A percentile compares a stretch with the other conserved stretches of the same genome.
Evolutionary conservation across 169 alveolate species (phyloP).

Genomic region (Plasmodium cynomolgi): DNA sequence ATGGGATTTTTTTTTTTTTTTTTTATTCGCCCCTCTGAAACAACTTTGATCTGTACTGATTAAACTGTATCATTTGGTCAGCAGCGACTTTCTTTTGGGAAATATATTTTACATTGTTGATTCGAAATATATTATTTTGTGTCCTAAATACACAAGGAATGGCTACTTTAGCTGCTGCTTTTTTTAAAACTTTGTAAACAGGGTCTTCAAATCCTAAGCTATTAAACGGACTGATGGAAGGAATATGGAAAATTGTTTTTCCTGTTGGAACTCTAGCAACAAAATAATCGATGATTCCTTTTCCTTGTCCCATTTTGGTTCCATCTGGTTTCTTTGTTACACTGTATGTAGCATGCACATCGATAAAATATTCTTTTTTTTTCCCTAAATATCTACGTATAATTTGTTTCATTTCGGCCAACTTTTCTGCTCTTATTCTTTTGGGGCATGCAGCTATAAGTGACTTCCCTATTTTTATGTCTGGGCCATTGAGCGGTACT

Average conservation of each 20-base stretch:
- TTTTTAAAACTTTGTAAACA: slow-evolving; percentile 58
- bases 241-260: slow-evolving; percentile 64
- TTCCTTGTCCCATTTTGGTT: slow-evolving; percentile 88
- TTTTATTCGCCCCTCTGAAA: slow-evolving; percentile 8
- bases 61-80: slow-evolving; percentile 43
- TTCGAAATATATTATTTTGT: slow-evolving; percentile 61
- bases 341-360: slow-evolving; percentile 86
- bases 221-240: slow-evolving; percentile 64
- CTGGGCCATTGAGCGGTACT: slow-evolving; percentile 79
- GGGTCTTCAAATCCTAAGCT: slow-evolving; percentile 72
- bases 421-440: slow-evolving; percentile 82
- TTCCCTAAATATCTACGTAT: slow-evolving; percentile 80
- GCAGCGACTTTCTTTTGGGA: slow-evolving; percentile 37
- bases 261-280: slow-evolving; percentile 89
- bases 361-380: slow-evolving; percentile 79
- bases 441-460: slow-evolving; percentile 83
- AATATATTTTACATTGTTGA: slow-evolving; percentile 56
- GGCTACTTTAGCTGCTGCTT: slow-evolving; percentile 73
- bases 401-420: slow-evolving; percentile 82
- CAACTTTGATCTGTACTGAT: slow-evolving; percentile 31
- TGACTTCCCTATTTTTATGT: slow-evolving; percentile 81
- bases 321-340: slow-evolving; percentile 88
- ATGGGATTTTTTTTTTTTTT: not conserved
- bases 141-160: slow-evolving; percentile 69
- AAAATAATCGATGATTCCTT: slow-evolving; percentile 82